Evolutionary conservation across 116 monocot species (phyloP).

Genomic region (Phalaenopsis hybrid): DNA sequence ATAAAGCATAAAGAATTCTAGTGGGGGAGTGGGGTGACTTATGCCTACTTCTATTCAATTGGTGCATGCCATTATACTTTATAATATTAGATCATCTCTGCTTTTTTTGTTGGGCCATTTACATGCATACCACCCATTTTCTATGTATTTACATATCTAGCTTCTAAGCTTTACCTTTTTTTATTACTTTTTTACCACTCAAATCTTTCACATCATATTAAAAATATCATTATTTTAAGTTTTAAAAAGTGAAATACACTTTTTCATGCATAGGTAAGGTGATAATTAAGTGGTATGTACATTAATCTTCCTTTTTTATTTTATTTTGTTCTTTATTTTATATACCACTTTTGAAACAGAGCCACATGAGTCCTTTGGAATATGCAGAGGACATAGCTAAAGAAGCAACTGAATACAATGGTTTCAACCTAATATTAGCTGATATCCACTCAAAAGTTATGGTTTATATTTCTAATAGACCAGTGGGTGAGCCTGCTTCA

Average conservation of each 20-base stretch:
- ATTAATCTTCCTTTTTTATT: too few relatives aligned
- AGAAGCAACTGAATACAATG: conserved; percentile 79
- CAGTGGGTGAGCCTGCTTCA: conserved; percentile 35
- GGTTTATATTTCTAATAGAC: conserved; percentile 76
- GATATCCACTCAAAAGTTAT: conserved; percentile 62
- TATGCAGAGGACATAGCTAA: conserved; percentile 56
- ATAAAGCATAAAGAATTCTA: too few relatives aligned
- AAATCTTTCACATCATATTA: too few relatives aligned
- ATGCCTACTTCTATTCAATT: not conserved
- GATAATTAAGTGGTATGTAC: too few relatives aligned
- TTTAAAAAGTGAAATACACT: too few relatives aligned
- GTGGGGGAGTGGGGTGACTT: not conserved
- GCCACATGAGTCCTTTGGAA: conserved; percentile 57
- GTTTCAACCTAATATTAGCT: conserved; percentile 77
- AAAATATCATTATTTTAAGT: too few relatives aligned
- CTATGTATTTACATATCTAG: too few relatives aligned
- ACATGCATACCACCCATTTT: too few relatives aligned
- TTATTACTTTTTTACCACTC: not conserved
- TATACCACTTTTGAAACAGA: conserved; percentile 30
- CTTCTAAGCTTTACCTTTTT: too few relatives aligned
- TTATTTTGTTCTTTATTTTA: not conserved
- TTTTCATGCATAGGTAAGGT: too few relatives aligned
- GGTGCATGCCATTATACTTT: not conserved
- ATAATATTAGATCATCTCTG: too few relatives aligned
- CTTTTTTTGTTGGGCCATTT: too few relatives aligned